Evolutionary conservation across 2,329 filamentous ascomycete species (phyloP).

Genomic region (Epichloe glyceriae): DNA sequence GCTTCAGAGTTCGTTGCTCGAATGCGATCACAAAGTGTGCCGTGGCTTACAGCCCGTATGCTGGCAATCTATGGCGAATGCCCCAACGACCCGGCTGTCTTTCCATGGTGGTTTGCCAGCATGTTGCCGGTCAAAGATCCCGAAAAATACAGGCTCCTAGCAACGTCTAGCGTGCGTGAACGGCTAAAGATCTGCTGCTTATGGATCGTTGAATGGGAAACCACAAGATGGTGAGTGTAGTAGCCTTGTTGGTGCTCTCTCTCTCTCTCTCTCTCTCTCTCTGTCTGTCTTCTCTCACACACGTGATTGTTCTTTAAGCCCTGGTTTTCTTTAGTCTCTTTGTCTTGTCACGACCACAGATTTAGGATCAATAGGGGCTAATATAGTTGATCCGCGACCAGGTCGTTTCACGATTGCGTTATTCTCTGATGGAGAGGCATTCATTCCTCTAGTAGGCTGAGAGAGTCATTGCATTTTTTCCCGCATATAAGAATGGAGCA

Average conservation of each 20-base stretch:
- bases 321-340: neutral
- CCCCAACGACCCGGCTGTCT: conserved; percentile 60
- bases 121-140: conserved; percentile 64
- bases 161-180: conserved; percentile 63
- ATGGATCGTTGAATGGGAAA: conserved; percentile 66
- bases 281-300: neutral
- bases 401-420: conserved; percentile 19
- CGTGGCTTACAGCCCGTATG: conserved; percentile 63
- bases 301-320: neutral
- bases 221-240: conserved; percentile 53
- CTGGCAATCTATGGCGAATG: conserved; percentile 64
- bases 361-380: conserved; percentile 8
- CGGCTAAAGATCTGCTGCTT: conserved; percentile 68
- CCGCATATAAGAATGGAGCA: neutral
- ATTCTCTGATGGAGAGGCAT: conserved; percentile 16
- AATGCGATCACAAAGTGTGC: conserved; percentile 55
- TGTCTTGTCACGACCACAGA: neutral
- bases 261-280: too few relatives aligned
- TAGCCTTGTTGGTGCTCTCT: neutral
- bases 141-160: conserved; percentile 67
- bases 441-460: neutral
- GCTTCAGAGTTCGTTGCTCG: conserved; percentile 53
- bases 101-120: conserved; percentile 85
- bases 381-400: conserved; percentile 14
- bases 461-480: neutral